Evolutionary conservation across 1,284 basidiomycete genomes (phyloP).

Genomic region (Rhodofomes roseus): DNA sequence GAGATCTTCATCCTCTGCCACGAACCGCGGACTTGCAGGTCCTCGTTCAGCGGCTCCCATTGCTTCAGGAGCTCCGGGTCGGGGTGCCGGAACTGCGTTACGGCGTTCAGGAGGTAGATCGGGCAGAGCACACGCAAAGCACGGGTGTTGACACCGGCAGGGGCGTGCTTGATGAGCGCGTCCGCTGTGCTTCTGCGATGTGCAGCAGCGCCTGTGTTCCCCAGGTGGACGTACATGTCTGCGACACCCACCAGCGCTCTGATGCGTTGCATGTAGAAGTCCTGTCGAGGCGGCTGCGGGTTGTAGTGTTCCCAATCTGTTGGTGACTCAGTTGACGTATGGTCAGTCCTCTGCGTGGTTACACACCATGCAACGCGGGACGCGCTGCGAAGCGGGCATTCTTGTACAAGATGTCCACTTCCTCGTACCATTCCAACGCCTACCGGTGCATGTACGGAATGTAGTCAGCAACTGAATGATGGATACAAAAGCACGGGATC

Average conservation of each 20-base stretch:
- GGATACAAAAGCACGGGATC: background rate
- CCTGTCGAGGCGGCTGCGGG: constrained; percentile 8
- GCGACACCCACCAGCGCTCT: constrained; percentile 13
- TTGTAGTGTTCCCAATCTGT: constrained; percentile 11
- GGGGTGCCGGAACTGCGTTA: constrained; percentile 15
- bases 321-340: background rate
- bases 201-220: constrained; percentile 19
- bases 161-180: constrained; percentile 7
- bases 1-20: constrained; percentile 23
- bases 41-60: constrained; percentile 8
- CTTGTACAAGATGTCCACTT: constrained; percentile 14
- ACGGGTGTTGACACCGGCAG: constrained; percentile 5
- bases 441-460: background rate
- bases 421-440: constrained; percentile 14
- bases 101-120: background rate
- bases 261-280: constrained; percentile 16
- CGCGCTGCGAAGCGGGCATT: constrained; percentile 8
- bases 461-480: background rate
- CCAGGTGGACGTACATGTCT: constrained; percentile 17
- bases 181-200: constrained; percentile 14
- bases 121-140: constrained; percentile 10
- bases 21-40: constrained; percentile 22
- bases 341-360: too few relatives aligned
- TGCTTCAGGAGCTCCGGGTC: constrained; percentile 16
- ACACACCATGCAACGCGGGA: constrained; percentile 9